Base-by-base conservation (phyloP, 352 stramenopile species). In the Aphanomyces astaci region DNA sequence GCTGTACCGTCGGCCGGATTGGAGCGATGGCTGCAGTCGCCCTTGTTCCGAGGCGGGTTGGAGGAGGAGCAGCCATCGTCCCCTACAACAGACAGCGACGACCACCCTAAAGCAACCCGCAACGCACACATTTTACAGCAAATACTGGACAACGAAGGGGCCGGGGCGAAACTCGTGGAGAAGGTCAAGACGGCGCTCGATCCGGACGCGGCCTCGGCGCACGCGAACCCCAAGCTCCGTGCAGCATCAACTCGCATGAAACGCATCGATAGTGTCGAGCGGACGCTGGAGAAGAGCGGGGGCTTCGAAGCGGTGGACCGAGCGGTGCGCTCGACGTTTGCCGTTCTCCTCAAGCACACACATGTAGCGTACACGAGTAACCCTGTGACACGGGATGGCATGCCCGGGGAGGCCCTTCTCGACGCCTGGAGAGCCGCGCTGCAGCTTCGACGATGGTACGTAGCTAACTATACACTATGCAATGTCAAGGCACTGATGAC, bases 241-340 rank as follows among this genome's bases (percentile, higher is more conserved):
- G 77, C 76, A 17, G 24, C 51, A 19, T 55, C 48, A 15, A 81
- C 78, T 17, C 78, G 76, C 4, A 60, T 95, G 24, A 92, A 89
- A 59, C 75, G 87, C 11, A 81, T 93, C 70, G 85, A 95, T 49
- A 95, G 87, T 63, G 79, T 95, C 2, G 87, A 95, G 62, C 81
- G 80, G 4, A 82, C 80, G 25, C 70, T 95, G 7, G 85, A 95
- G 70, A 94, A 94, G 49, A 95, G 86, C 67, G 87, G 86, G 15
- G 77, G 84, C 1, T 90, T 91, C 22, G 86, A 94, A 64, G 76
- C 78, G 13, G 87, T 95, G 0, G 84, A 95, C 46, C 84, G 78
- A 25, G 87, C 87, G 32, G 87, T 95, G 25, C 82, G 87, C 25
- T 75, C 82, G 15, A 80, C 84, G 5, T 95, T 94, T 74, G 87